A percentile compares a stretch with the other conserved stretches of the same genome.
These are phyloP conservation scores for Bidens hawaiensis DNA, from an alignment of 140 eudicot genomes.

Conservation along the genomic window DNA sequence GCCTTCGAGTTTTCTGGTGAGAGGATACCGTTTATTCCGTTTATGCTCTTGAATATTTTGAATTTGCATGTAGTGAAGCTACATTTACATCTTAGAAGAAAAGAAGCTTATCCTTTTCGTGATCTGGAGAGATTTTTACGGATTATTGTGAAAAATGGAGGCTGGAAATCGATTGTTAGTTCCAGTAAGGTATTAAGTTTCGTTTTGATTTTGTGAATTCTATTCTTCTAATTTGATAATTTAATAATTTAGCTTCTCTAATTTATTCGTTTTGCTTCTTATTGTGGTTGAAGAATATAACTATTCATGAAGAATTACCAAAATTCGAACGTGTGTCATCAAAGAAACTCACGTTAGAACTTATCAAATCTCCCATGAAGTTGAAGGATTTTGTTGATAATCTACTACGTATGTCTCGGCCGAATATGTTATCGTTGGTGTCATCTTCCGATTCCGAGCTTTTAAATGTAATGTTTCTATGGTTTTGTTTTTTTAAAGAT, in stretches of 20 bases:
- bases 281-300: constrained; percentile 31
- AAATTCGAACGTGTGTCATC: constrained; percentile 11
- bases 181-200: constrained; percentile 39
- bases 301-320: constrained; percentile 37
- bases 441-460: constrained; percentile 44
- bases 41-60: constrained; percentile 28
- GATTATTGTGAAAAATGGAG: constrained; percentile 26
- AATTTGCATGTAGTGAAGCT: constrained; percentile 37
- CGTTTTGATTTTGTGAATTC: no score
- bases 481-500: neutral
- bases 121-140: constrained; percentile 22
- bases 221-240: neutral
- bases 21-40: constrained; percentile 40
- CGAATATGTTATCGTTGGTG: constrained; percentile 34
- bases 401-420: constrained; percentile 37
- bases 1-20: constrained; percentile 47
- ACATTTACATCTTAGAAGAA: constrained; percentile 13
- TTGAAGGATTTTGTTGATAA: constrained; percentile 33
- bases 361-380: constrained; percentile 33
- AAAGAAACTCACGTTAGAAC: constrained; percentile 31
- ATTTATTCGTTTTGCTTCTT: neutral
- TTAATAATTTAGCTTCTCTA: neutral
- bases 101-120: neutral
- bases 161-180: constrained; percentile 33
- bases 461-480: constrained; percentile 25